Percentiles rank a stretch among this genome's conserved stretches.
Evolutionary conservation across 495 filamentous ascomycete genomes (phyloP).

Genomic region (Endocarpon pusillum): DNA sequence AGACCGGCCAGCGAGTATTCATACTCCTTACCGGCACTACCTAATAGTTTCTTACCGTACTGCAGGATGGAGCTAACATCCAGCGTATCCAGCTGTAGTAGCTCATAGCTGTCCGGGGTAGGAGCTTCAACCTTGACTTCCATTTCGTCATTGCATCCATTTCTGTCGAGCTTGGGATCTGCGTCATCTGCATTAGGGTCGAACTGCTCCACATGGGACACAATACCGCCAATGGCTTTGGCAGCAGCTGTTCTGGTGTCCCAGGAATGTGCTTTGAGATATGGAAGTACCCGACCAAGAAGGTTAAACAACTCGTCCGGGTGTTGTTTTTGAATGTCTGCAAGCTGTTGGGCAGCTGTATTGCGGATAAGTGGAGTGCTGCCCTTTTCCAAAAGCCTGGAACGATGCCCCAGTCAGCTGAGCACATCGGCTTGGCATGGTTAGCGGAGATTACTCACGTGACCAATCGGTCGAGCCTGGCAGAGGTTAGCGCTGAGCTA

Average conservation of each 20-base stretch:
- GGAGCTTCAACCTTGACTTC: conserved; percentile 30
- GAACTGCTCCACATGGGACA: conserved; percentile 71
- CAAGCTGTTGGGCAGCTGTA: conserved; percentile 89
- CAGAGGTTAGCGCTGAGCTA: conserved; percentile 22
- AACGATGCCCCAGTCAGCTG: conserved; percentile 15
- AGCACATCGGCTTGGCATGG: conserved; percentile 4
- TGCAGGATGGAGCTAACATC: conserved; percentile 65
- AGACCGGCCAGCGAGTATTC: conserved; percentile 66
- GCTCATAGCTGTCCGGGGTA: conserved; percentile 29
- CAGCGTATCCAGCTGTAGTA: conserved; percentile 54
- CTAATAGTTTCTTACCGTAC: conserved; percentile 63
- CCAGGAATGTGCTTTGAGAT: conserved; percentile 84
- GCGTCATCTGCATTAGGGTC: conserved; percentile 67
- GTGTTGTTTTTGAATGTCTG: conserved; percentile 92
- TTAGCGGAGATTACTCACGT: conserved; percentile 47
- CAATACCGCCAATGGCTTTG: conserved; percentile 82
- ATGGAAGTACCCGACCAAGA: conserved; percentile 86
- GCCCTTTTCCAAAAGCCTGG: conserved; percentile 83
- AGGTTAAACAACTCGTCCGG: conserved; percentile 95
- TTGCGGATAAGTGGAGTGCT: conserved; percentile 89
- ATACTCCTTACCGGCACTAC: conserved; percentile 67
- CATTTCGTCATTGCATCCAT: conserved; percentile 35
- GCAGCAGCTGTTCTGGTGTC: conserved; percentile 83
- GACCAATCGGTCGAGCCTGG: conserved; percentile 78
- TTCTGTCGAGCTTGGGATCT: conserved; percentile 24